Percentiles rank a stretch among this genome's conserved stretches.
Evolutionary conservation across 306 rosid species (phyloP).

Genomic region (Corylus americana): DNA sequence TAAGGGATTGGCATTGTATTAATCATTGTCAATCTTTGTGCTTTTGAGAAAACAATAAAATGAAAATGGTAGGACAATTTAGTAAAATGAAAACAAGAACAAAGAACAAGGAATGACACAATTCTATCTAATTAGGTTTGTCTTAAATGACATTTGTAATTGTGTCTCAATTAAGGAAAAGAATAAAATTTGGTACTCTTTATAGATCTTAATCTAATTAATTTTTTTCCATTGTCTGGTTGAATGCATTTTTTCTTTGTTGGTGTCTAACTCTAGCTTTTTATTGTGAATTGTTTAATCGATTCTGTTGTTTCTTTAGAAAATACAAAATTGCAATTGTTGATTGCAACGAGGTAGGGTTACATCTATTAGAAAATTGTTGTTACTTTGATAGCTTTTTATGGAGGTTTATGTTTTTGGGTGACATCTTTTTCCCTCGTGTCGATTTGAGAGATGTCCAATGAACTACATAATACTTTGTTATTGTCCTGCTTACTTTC

Average conservation of each 20-base stretch:
- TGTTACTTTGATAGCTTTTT: not conserved
- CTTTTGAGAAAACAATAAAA: not conserved
- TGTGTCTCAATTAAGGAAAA: too few relatives aligned
- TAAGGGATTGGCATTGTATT: too few relatives aligned
- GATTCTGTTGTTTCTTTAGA: not conserved
- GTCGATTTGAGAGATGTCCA: not conserved
- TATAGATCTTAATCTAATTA: not conserved
- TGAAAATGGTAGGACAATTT: not conserved
- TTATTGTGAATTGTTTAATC: slow-evolving; percentile 4
- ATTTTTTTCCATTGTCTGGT: slow-evolving; percentile 12
- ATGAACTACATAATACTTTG: not conserved
- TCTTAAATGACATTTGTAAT: not conserved
- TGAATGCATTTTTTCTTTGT: not conserved
- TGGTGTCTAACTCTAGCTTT: not conserved
- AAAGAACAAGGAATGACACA: not conserved
- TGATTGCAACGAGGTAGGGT: not conserved
- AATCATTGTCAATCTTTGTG: too few relatives aligned
- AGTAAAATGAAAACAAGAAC: not conserved
- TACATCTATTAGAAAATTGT: not conserved
- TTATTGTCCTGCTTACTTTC: not conserved
- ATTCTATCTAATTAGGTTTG: not conserved
- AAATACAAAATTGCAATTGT: not conserved
- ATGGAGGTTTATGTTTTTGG: not conserved
- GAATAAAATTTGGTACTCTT: not conserved
- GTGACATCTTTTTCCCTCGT: not conserved